phyloP scores from a whole-genome alignment of 2,329 filamentous ascomycete species.

The Penicillium nordicum region DNA sequence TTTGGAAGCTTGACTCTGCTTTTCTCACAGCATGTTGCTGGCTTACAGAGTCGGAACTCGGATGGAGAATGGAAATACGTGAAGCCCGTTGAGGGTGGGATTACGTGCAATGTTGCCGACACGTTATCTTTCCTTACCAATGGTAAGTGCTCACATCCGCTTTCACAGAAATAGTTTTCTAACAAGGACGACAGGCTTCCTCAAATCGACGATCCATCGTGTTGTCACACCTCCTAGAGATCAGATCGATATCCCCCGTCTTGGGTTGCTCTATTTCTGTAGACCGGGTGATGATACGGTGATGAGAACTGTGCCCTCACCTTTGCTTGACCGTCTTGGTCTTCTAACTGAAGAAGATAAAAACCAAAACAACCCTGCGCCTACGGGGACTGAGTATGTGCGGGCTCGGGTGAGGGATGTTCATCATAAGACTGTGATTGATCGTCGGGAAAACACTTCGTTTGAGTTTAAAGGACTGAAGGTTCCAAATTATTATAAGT shows the following conservation, averaged over 20 bases:
- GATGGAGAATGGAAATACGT: constrained; percentile 51
- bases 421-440: constrained; percentile 45
- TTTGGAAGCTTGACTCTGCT: constrained; percentile 56
- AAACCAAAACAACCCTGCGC: constrained; percentile 32
- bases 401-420: constrained; percentile 48
- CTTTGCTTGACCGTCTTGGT: constrained; percentile 38
- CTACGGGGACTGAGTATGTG: constrained; percentile 47
- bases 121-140: constrained; percentile 50
- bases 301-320: constrained; percentile 34
- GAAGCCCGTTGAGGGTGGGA: constrained; percentile 47
- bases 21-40: constrained; percentile 57
- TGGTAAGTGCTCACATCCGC: constrained; percentile 24
- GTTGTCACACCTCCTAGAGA: constrained; percentile 37
- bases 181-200: constrained; percentile 5
- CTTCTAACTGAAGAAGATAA: constrained; percentile 42
- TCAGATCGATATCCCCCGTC: constrained; percentile 31
- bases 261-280: constrained; percentile 40
- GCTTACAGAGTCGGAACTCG: constrained; percentile 51
- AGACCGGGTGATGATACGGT: constrained; percentile 33
- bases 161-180: background rate
- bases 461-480: constrained; percentile 46
- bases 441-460: constrained; percentile 44
- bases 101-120: constrained; percentile 53
- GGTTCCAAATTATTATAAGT: constrained; percentile 37
- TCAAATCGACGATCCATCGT: constrained; percentile 37